phyloP scores from a whole-genome alignment of 2,329 filamentous ascomycete species.

The Ascomycota sp. region DNA sequence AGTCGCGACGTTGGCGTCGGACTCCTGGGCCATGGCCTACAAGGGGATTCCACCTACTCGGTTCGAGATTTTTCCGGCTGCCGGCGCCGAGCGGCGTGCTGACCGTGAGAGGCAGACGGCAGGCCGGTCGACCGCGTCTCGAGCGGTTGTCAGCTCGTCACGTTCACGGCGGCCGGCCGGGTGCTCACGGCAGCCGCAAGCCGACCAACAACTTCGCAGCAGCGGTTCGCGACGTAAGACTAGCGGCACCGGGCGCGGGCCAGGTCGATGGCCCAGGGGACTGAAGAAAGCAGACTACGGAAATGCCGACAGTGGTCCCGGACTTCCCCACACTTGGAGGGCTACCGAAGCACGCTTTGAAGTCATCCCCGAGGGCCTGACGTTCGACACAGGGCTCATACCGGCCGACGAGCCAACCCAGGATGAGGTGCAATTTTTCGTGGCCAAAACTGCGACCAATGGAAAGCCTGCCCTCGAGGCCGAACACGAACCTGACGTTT shows the following conservation, averaged over 20 bases:
- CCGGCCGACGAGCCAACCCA: slow-evolving; percentile 9
- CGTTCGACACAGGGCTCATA: slow-evolving; percentile 2
- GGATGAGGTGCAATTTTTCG: slow-evolving; percentile 14
- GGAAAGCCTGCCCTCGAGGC: slow-evolving; percentile 1
- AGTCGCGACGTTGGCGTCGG: slow-evolving; percentile 2
- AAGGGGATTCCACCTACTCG: slow-evolving; percentile 43
- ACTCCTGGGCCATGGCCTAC: slow-evolving; percentile 27
- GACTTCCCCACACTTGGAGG: slow-evolving; percentile 36
- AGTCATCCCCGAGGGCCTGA: slow-evolving; percentile 4
- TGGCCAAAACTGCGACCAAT: slow-evolving; percentile 6
- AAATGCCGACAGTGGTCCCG: slow-evolving; percentile 43
- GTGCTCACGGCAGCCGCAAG: slow-evolving; percentile 7
- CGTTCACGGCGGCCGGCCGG: slow-evolving; percentile 18
- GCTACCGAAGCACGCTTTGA: slow-evolving; percentile 9
- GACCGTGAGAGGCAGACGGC: slow-evolving; percentile 23
- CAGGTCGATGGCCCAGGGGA: slow-evolving; percentile 46
- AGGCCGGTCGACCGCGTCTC: slow-evolving; percentile 16
- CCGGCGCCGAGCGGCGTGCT: slow-evolving; percentile 26
- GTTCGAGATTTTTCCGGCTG: slow-evolving; percentile 60
- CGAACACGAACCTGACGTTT: background rate
- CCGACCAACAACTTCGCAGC: slow-evolving; percentile 19
- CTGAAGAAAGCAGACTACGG: slow-evolving; percentile 50
- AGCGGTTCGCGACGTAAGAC: slow-evolving; percentile 28
- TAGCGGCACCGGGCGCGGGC: slow-evolving; percentile 42
- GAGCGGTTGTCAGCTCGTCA: slow-evolving; percentile 14